Conservation (phyloP, 371 early-diverging fungal genomes). For the Circinella umbellata region DNA sequence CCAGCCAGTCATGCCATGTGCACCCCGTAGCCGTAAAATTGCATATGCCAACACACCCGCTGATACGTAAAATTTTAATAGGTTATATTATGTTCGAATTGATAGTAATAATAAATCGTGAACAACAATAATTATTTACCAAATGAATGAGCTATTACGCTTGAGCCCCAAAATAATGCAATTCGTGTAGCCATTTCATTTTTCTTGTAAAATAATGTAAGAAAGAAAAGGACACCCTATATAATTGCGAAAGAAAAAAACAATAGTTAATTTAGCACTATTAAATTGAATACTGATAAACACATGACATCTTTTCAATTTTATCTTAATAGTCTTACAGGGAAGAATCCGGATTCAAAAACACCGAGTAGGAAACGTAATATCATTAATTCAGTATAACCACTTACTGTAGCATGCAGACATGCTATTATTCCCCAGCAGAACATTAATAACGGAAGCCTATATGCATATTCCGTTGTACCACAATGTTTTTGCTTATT, state of each 20-base stretch:
- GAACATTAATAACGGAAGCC: conserved; percentile 50
- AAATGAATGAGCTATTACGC: conserved; percentile 52
- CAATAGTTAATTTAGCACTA: too few relatives aligned
- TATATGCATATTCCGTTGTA: conserved; percentile 5
- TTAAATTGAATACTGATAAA: too few relatives aligned
- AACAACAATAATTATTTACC: conserved; percentile 25
- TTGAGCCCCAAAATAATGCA: conserved; percentile 54
- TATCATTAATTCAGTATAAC: conserved; percentile 32
- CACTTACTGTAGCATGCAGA: conserved; percentile 38
- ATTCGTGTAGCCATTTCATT: conserved; percentile 55
- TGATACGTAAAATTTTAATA: conserved; percentile 8
- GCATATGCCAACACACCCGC: conserved; percentile 56
- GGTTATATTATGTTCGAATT: not conserved
- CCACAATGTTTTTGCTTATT: not conserved
- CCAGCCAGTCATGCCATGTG: conserved; percentile 47
- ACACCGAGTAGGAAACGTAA: conserved; percentile 50
- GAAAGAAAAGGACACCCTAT: conserved; percentile 41
- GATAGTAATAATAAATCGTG: too few relatives aligned
- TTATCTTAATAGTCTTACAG: conserved; percentile 20
- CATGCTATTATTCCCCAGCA: conserved; percentile 47
- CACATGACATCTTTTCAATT: not conserved
- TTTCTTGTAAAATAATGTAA: conserved; percentile 52
- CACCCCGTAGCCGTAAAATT: conserved; percentile 43
- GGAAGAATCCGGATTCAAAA: conserved; percentile 54
- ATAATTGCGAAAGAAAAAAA: not conserved